Evolutionary conservation across 2,329 filamentous ascomycete species (phyloP).

Genomic region (Epichloe brachyelytri): DNA sequence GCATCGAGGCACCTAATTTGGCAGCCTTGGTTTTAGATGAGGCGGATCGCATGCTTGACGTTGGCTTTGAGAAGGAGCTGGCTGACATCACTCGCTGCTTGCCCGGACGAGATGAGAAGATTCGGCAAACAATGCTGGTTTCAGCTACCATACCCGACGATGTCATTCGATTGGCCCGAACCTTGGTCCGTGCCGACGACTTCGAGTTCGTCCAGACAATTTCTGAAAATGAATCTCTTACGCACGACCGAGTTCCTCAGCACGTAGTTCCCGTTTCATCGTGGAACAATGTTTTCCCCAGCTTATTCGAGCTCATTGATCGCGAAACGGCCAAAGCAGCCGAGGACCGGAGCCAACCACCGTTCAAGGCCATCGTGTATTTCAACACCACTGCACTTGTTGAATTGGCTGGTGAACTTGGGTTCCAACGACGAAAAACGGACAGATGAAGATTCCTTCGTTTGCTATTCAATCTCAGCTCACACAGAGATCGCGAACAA

Average conservation of each 20-base stretch:
- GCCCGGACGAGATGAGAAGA: conserved; percentile 47
- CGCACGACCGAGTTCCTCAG: conserved; percentile 76
- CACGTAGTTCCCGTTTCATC: conserved; percentile 53
- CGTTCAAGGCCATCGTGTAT: conserved; percentile 96
- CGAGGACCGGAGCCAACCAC: conserved; percentile 28
- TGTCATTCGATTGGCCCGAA: conserved; percentile 66
- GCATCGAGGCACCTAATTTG: conserved; percentile 64
- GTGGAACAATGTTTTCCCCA: conserved; percentile 65
- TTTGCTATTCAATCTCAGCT: conserved; percentile 70
- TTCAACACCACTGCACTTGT: conserved; percentile 69
- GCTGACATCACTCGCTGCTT: conserved; percentile 46
- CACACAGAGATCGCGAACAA: conserved; percentile 55
- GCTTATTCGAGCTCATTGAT: conserved; percentile 62
- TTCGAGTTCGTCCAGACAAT: conserved; percentile 93
- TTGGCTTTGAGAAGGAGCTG: conserved; percentile 63
- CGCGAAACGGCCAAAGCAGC: conserved; percentile 37
- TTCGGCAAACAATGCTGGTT: conserved; percentile 86
- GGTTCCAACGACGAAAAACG: conserved; percentile 27
- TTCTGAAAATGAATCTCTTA: conserved; percentile 64
- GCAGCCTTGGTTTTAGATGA: conserved; percentile 92
- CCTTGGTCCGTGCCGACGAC: conserved; percentile 61
- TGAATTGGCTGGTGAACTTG: conserved; percentile 45
- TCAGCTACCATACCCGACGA: conserved; percentile 83
- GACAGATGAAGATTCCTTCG: conserved; percentile 22
- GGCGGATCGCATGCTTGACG: conserved; percentile 96